Conservation (phyloP, 2,329 filamentous ascomycete species). For the Sarocladium oryzae region DNA sequence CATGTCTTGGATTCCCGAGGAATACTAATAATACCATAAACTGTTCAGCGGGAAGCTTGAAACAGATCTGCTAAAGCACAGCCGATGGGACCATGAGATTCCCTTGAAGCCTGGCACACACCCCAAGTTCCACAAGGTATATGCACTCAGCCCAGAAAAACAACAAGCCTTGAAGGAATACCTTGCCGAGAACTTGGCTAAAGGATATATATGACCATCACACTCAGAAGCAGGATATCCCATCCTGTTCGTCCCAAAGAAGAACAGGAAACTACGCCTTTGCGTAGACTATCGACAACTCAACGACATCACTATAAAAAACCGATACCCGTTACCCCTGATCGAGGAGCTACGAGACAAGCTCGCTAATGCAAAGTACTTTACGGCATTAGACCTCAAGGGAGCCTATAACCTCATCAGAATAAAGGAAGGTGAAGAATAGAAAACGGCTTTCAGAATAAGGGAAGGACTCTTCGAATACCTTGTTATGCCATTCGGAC, state of each 20-base stretch:
- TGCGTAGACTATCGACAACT: conserved; percentile 20
- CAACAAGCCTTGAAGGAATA: conserved; percentile 9
- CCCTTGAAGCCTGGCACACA: not conserved
- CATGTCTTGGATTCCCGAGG: conserved; percentile 12
- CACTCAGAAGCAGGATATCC: conserved; percentile 11
- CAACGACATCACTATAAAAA: conserved; percentile 22
- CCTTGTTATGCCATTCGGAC: conserved; percentile 22
- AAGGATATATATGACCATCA: conserved; percentile 14
- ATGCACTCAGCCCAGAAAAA: conserved; percentile 13
- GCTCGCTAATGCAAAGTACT: conserved; percentile 13
- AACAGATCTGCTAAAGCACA: conserved; percentile 11
- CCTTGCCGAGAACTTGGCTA: conserved; percentile 11
- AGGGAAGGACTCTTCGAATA: conserved; percentile 27
- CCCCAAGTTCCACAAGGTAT: conserved; percentile 11
- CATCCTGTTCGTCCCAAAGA: conserved; percentile 18
- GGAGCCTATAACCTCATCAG: conserved; percentile 24
- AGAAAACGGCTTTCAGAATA: conserved; percentile 26
- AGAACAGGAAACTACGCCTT: conserved; percentile 16
- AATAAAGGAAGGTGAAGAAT: conserved; percentile 26
- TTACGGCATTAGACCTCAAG: conserved; percentile 16
- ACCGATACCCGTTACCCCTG: conserved; percentile 16
- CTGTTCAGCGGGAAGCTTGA: conserved; percentile 14
- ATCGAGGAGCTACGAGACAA: conserved; percentile 19
- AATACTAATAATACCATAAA: conserved; percentile 14
- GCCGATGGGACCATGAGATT: conserved; percentile 13